A percentile compares a stretch with the other conserved stretches of the same genome.
Evolutionary conservation across 2,329 filamentous ascomycete genomes (phyloP).

Genomic region (Cytospora chrysosperma): DNA sequence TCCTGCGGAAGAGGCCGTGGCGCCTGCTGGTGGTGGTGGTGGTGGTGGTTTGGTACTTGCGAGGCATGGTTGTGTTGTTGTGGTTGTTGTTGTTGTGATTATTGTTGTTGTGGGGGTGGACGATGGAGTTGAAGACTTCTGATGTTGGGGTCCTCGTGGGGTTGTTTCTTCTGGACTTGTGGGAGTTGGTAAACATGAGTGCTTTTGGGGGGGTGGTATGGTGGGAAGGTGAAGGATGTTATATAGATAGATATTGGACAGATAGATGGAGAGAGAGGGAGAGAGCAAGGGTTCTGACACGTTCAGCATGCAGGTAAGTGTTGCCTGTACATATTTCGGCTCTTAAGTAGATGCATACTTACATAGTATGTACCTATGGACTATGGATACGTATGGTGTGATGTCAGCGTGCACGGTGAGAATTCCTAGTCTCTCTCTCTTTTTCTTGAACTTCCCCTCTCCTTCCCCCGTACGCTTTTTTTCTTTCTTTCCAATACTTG

Average conservation of each 20-base stretch:
- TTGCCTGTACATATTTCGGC: no score
- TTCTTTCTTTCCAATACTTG: no score
- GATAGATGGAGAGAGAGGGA: no score
- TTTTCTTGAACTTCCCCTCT: no score
- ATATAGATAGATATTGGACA: no score
- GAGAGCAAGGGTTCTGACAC: no score
- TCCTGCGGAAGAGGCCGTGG: slow-evolving; percentile 25
- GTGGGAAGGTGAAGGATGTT: neutral
- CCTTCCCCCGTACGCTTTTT: no score
- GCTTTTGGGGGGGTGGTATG: neutral
- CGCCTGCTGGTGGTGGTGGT: slow-evolving; percentile 32
- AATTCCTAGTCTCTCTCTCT: no score
- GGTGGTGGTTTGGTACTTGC: slow-evolving; percentile 27
- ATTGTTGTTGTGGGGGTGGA: neutral
- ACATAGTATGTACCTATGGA: no score
- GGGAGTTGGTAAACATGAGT: neutral
- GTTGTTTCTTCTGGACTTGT: neutral
- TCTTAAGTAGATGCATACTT: no score
- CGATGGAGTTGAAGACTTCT: slow-evolving; percentile 11
- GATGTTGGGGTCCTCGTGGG: slow-evolving; percentile 3
- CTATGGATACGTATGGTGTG: no score
- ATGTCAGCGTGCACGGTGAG: no score
- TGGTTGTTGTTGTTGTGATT: neutral
- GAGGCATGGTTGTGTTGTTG: slow-evolving; percentile 11
- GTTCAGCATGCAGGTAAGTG: neutral